Base-by-base conservation (phyloP, 768 basidiomycete species). In the Amanita inopinata region DNA sequence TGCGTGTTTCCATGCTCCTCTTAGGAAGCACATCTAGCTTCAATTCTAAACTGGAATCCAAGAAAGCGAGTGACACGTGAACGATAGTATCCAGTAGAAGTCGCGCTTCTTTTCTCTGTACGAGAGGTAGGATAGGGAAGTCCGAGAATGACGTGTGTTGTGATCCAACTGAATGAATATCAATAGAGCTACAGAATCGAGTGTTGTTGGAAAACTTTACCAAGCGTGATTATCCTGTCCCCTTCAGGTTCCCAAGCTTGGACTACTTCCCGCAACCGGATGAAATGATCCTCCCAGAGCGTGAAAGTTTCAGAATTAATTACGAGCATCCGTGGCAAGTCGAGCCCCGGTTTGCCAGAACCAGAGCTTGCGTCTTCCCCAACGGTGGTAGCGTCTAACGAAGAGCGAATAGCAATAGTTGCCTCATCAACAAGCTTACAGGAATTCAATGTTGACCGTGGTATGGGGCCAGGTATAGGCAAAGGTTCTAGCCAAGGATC, bases 401-500 rank as follows among this genome's bases (percentile, higher is more conserved):
- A 33, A 14, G 43, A 43, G 32, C 32, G 22, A 14, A 33, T 18
- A 14, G 50, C 23, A 35, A 14, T 24, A 36, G 11, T 22, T 19
- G 17, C 7, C 5, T 34, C 22, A 8, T 23, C 11, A 9, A n/a
- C 14, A 20, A 6, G 6, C 7, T 7, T 35, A 35, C 8, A 45
- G 36, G 3, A 17, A 15, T 6, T 22, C 27, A 37, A 19, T 33
- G n/a, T 41, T 20, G 45, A 34, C 15, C 59, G 46, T 24, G 70
- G 69, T 15, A 55, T 46, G 8, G 70, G 78, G 3, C 76, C 78
- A 22, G 76, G 83, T 28, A 66, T 56, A 5, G 79, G 70, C 17
- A 88, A 53, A 12, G 87, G 84, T 43, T 90, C 85, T 5, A 90
- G 60, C 88, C 89, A 91, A 14, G 89, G 89, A 59, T 92, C 89